Base-by-base conservation (phyloP, 768 basidiomycete species). In the Russula foetens region DNA sequence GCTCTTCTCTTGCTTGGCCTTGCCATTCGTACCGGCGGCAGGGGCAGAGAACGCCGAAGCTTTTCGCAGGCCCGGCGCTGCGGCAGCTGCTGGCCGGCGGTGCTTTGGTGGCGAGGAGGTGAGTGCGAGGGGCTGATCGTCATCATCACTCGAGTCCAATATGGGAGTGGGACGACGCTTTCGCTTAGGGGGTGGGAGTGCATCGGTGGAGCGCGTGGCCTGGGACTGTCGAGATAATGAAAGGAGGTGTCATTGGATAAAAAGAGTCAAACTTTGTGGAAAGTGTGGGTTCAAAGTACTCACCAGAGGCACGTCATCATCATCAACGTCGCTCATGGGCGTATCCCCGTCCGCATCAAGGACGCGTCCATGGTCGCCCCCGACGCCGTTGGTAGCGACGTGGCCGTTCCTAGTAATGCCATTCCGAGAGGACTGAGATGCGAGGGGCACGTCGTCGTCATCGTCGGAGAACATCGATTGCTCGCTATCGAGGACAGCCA, bases 91-190 rank as follows among this genome's bases (percentile, higher is more conserved):
- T 45, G 78, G 71, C 26, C 69, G 69, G 19, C 69, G 59, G 58
- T 73, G 74, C 72, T 88, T 90, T 4, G 75, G 77, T 21, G 86
- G 87, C 41, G 89, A 88, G 28, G 87, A 86, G 51, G 87, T 84
- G 41, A 89, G 79, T 54, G 86, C 87, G 19, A 75, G 76, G 57
- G 90, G 87, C 64, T 90, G 86, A 48, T 88, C 87, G 62, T 84
- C 86, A 29, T 84, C 77, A 17, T 81, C 76, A 60, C 78, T 77
- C 28, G 74, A 70, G 26, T 57, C 48, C n/a, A 76, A 54, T 19
- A 48, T 24, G 46, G 58, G 41, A 8, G 46, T 43, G 43, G 43
- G 19, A 43, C n/a, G 59, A 24, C 52, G 48, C 53, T 66, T 66
- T 24, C 65, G 72, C 74, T 90, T 91, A 62, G 71, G 65, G 23